Evolutionary conservation across 2,329 filamentous ascomycete species (phyloP), one percentile per base, ranked within the genome.

Genomic region (Pseudocercospora fuligena): DNA sequence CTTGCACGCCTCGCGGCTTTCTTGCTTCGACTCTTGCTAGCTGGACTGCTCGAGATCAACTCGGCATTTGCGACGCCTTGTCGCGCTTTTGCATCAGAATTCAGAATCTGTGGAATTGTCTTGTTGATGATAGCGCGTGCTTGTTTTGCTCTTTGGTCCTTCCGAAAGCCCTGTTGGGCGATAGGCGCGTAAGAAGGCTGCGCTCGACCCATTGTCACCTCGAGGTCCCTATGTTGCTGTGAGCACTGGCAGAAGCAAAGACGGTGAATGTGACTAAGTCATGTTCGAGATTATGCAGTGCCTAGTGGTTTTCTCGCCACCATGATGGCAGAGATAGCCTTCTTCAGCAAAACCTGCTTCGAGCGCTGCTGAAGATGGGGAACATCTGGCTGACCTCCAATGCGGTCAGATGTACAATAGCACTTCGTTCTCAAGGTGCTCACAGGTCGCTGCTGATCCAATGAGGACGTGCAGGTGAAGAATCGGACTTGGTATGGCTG

Each of bases 81-180:
- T 8, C 82, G 81, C 0, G 87, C 87, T 54, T 85, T 81, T 9
- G 84, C 77, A 69, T 86, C 83, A 1, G 83, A 81, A 0, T 80
- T 76, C 1, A 89, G 76, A 9, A 88, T 77, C 0, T 83, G 77
- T 1, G 87, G 87, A 7, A 89, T 83, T 16, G 82, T 79, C 69
- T 85, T 85, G 75, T 88, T 88, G 67, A 88, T 77, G 4, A 86
- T 87, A 8, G 25, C 40, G 40, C 59, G 59, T 29, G 59, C 59
- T 19, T 61, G 59, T 23, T 61, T 83, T 25, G 59, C 59, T 36
- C 79, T 54, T 83, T 84, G 59, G 59, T 61, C 59, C 25, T 61
- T 61, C 3, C 59, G 59, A 14, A 61, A 61, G 25, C 21, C 23
- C 21, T 61, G 59, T 29, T 60, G 58, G 21, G 58, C 58, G 14